Evolutionary conservation across 768 basidiomycete genomes (phyloP).

Genomic region (Suillus subalutaceus): DNA sequence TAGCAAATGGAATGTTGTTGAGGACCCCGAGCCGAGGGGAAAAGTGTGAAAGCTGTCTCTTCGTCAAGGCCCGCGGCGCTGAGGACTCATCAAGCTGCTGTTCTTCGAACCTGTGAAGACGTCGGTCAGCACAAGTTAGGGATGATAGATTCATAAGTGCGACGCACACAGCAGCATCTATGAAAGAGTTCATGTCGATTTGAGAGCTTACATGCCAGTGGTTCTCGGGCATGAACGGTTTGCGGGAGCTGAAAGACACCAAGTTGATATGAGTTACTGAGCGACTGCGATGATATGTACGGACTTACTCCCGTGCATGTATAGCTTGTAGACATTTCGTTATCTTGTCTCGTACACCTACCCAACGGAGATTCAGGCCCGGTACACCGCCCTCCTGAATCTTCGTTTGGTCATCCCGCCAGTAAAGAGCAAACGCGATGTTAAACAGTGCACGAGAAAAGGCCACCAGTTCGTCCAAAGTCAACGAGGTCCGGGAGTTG

Average conservation of each 20-base stretch:
- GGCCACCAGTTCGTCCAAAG: slow-evolving; percentile 75
- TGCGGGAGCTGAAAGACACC: slow-evolving; percentile 62
- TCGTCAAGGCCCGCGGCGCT: slow-evolving; percentile 44
- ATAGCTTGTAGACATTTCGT: slow-evolving; percentile 81
- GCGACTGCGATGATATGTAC: not conserved
- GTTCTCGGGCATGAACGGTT: slow-evolving; percentile 77
- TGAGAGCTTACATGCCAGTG: slow-evolving; percentile 80
- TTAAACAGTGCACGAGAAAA: slow-evolving; percentile 83
- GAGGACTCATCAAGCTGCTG: slow-evolving; percentile 43
- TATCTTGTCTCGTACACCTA: slow-evolving; percentile 71
- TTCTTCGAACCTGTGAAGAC: slow-evolving; percentile 60
- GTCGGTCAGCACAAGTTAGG: not conserved
- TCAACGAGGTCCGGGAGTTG: slow-evolving; percentile 69
- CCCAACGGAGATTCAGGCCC: slow-evolving; percentile 52
- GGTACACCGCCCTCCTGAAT: slow-evolving; percentile 44
- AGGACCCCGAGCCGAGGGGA: slow-evolving; percentile 84
- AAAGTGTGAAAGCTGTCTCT: slow-evolving; percentile 64
- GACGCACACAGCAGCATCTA: slow-evolving; percentile 83
- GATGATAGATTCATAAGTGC: slow-evolving; percentile 1
- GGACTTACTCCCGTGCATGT: slow-evolving; percentile 83
- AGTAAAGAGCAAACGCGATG: slow-evolving; percentile 80
- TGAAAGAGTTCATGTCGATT: slow-evolving; percentile 69
- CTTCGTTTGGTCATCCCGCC: slow-evolving; percentile 50
- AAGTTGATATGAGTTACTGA: slow-evolving; percentile 9
- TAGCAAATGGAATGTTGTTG: slow-evolving; percentile 94